Percentiles rank a stretch among this genome's conserved stretches.
These are phyloP conservation scores for Chrysophaeum taylorii DNA, from an alignment of 352 stramenopile species.

Conservation along the genomic window DNA sequence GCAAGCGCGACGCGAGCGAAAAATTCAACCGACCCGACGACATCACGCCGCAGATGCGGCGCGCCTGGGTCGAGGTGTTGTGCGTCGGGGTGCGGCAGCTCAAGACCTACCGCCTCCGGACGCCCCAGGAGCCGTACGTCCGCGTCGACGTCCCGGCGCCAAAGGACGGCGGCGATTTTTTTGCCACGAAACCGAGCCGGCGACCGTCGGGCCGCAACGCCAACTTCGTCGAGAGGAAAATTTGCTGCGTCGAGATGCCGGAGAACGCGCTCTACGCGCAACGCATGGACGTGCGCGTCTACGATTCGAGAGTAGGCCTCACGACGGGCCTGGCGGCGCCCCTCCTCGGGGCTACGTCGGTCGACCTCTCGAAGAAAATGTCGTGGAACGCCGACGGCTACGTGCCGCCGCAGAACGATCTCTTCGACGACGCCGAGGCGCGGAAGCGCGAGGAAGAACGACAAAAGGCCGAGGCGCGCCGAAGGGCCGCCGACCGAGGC, in stretches of 20 bases:
- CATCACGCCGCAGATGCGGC: conserved; percentile 9
- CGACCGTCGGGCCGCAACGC: conserved; percentile 14
- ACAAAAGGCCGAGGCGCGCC: background rate
- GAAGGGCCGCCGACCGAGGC: background rate
- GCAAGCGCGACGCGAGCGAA: conserved; percentile 14
- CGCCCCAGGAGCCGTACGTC: conserved; percentile 17
- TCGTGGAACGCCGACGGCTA: conserved; percentile 14
- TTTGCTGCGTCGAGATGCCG: conserved; percentile 11
- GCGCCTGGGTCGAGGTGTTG: conserved; percentile 21
- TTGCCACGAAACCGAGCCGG: conserved; percentile 7
- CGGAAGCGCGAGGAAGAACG: background rate
- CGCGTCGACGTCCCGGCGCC: background rate
- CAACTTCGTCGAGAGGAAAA: conserved; percentile 21
- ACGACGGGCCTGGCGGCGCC: background rate
- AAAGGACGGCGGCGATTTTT: background rate
- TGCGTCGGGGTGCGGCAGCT: conserved; percentile 20
- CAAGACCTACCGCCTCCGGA: conserved; percentile 13
- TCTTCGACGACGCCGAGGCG: conserved; percentile 3
- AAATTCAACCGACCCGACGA: background rate
- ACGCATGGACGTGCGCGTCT: conserved; percentile 15
- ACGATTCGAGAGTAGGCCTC: background rate
- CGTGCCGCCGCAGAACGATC: conserved; percentile 6
- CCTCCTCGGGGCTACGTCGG: conserved; percentile 13
- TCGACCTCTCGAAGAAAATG: conserved; percentile 19
- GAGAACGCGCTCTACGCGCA: conserved; percentile 17